These are phyloP conservation scores for Prasinococcaceae sp. DNA, from an alignment of 139 green algal genomes.

Conservation along the genomic window DNA sequence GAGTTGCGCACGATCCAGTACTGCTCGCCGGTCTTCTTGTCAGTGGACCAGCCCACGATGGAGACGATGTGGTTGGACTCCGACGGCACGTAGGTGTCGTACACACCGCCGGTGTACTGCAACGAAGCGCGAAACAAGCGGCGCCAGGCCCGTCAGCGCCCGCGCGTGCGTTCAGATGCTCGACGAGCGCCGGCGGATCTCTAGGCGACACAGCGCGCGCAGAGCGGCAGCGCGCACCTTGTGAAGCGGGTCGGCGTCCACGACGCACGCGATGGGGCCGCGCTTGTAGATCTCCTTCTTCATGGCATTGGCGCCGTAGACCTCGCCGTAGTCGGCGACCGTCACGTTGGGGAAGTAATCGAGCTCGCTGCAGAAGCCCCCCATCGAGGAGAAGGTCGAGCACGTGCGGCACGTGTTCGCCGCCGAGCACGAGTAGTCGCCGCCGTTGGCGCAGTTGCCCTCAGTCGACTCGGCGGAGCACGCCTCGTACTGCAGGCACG, in stretches of 20 bases:
- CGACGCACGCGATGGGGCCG: slow-evolving; percentile 70
- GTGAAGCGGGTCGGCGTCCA: slow-evolving; percentile 55
- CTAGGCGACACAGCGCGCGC: background rate
- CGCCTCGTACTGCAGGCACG: slow-evolving; percentile 42
- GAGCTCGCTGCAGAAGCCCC: slow-evolving; percentile 9
- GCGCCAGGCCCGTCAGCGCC: too few species aligned
- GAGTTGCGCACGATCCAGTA: slow-evolving; percentile 48
- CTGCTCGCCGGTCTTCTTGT: slow-evolving; percentile 47
- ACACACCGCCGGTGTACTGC: slow-evolving; percentile 1
- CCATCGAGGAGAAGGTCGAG: slow-evolving; percentile 39
- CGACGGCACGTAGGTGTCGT: slow-evolving; percentile 3
- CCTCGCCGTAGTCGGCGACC: slow-evolving; percentile 47
- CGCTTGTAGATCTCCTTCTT: slow-evolving; percentile 67
- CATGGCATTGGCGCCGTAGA: slow-evolving; percentile 45
- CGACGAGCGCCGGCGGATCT: background rate
- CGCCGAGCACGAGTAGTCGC: slow-evolving; percentile 29
- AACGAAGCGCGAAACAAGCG: too few species aligned
- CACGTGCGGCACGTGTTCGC: slow-evolving; percentile 26
- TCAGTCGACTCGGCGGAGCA: slow-evolving; percentile 5
- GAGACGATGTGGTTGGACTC: slow-evolving; percentile 68
- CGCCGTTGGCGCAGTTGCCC: slow-evolving; percentile 2
- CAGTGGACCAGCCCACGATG: slow-evolving; percentile 66
- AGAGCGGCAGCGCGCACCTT: slow-evolving; percentile 17
- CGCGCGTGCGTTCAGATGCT: too few species aligned
- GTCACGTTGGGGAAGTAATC: slow-evolving; percentile 45